Evolutionary conservation across 768 basidiomycete species (phyloP), one percentile per base, ranked within the genome.

Genomic region (Galerina marginata): DNA sequence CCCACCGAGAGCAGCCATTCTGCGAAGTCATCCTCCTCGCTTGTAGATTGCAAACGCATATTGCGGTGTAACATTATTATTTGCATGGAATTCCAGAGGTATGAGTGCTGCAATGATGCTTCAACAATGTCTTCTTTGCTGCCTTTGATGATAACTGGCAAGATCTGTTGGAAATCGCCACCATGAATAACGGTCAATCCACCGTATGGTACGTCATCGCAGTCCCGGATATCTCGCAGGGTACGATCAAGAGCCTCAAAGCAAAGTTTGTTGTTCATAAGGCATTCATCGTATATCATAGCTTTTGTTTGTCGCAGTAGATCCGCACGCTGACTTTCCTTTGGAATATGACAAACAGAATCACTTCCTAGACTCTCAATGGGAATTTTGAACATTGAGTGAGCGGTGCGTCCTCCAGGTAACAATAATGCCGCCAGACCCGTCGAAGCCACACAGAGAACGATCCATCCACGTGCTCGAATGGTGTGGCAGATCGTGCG

Each of bases 241-340:
- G 76, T 75, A 0, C 71, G 47, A 60, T 83, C 78, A 0, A 83
- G 65, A 16, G 78, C 76, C 56, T 84, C 82, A 2, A 75, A 16
- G 0, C 66, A 70, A 67, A 69, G 67, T 0, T 69, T 60, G 59
- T 83, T 70, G 52, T 82, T 78, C 55, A 75, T 75, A 2, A 71
- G 56, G 15, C 71, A 66, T 65, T 83, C 80, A 71, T 83, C 82
- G 79, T 77, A 82, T 10, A 83, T 79, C 54, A 81, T n/a, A n/a
- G n/a, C n/a, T n/a, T 81, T 16, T 25, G 26, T 40, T 38, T 38
- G 6, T 33, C n/a, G 15, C 11, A 53, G 51, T 3, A 53, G 51
- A 12, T 40, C 15, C 12, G 51, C 51, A 25, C 37, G 37, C 6
- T 12, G n/a, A 10, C 51, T 40, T 20, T 53, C 23, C 25, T 53